Conservation (phyloP, 1,284 basidiomycete genomes). For the Trichosporon inkin region DNA sequence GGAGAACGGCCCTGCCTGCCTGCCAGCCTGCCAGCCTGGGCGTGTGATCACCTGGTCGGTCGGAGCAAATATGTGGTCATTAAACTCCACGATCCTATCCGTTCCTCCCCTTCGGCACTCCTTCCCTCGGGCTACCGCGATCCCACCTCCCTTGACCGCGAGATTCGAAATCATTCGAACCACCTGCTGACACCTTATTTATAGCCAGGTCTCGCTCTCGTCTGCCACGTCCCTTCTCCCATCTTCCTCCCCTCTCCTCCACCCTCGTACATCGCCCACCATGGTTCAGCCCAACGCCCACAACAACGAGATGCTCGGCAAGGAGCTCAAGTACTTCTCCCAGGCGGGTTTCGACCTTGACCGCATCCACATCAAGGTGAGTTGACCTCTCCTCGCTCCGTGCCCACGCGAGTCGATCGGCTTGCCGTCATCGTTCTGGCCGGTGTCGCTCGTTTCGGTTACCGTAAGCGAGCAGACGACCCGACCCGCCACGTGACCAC, state of each 20-base stretch:
- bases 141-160: not conserved
- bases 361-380: slow-evolving; percentile 52
- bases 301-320: slow-evolving; percentile 63
- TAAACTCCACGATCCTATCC: slow-evolving; percentile 8
- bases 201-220: slow-evolving; percentile 3
- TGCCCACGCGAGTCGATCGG: not conserved
- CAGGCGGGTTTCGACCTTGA: slow-evolving; percentile 96
- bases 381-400: slow-evolving; percentile 12
- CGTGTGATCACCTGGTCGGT: slow-evolving; percentile 6
- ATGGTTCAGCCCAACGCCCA: slow-evolving; percentile 41
- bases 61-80: slow-evolving; percentile 2
- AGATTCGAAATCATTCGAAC: slow-evolving; percentile 6
- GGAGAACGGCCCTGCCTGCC: too few relatives aligned
- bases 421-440: not conserved
- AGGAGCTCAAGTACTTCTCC: slow-evolving; percentile 95
- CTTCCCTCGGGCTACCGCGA: not conserved
- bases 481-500: not conserved
- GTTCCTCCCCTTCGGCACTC: slow-evolving; percentile 7
- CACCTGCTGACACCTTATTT: slow-evolving; percentile 3
- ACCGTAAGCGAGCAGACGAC: not conserved
- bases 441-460: not conserved
- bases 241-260: slow-evolving; percentile 13
- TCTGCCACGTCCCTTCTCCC: not conserved
- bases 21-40: too few relatives aligned
- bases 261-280: slow-evolving; percentile 18